Conservation (phyloP, 495 filamentous ascomycete species). For the Penicillium maclennaniae region DNA sequence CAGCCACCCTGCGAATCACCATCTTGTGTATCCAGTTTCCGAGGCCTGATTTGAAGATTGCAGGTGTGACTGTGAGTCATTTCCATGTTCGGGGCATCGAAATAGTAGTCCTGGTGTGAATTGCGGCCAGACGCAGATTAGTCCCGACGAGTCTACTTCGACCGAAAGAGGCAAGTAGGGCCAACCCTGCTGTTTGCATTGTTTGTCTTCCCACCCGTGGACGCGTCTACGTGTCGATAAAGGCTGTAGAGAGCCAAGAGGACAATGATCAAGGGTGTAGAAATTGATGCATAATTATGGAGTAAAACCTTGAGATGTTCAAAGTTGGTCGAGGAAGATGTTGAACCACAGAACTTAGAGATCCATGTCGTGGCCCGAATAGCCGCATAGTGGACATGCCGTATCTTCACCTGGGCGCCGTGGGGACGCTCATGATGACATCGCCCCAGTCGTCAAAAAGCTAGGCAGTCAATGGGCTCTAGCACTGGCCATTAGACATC, state of each 20-base stretch:
- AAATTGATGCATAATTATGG: not conserved
- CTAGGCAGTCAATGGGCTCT: not conserved
- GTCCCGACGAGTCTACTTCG: not conserved
- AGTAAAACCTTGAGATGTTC: not conserved
- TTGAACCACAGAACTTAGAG: not conserved
- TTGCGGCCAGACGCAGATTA: not conserved
- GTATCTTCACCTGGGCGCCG: not conserved
- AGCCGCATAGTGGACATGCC: not conserved
- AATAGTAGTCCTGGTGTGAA: not conserved
- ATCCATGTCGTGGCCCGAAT: not conserved
- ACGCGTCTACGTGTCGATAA: conserved; percentile 15
- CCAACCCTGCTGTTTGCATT: not conserved
- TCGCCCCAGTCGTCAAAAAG: not conserved
- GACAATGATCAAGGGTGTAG: not conserved
- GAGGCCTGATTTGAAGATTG: not conserved
- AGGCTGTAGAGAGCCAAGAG: not conserved
- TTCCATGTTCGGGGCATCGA: not conserved
- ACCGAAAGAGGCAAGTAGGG: not conserved
- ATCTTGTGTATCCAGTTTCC: not conserved
- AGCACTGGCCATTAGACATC: not conserved
- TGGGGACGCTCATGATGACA: not conserved
- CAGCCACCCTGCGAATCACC: not conserved
- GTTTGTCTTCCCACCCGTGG: conserved; percentile 1
- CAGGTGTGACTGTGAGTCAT: conserved; percentile 1
- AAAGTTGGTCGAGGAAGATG: not conserved